A percentile compares a stretch with the other conserved stretches of the same genome.
phyloP scores from a whole-genome alignment of 371 early-diverging fungal genomes.

The Phascolomyces articulosus region DNA sequence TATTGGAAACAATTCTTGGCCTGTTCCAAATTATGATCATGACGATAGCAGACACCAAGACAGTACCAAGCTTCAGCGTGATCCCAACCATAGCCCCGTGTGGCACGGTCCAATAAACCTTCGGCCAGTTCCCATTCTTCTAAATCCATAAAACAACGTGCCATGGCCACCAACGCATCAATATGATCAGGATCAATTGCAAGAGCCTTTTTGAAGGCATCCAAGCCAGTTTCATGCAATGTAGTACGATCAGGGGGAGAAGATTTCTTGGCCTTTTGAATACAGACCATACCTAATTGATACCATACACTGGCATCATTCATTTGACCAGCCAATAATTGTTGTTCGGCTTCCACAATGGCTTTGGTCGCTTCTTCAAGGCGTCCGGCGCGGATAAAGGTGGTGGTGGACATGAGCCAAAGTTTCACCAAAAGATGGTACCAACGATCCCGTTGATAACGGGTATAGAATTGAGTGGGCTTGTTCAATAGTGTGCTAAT shows the following conservation, averaged over 20 bases:
- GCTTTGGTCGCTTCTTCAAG: slow-evolving; percentile 66
- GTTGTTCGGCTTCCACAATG: slow-evolving; percentile 63
- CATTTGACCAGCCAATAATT: slow-evolving; percentile 28
- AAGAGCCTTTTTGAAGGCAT: slow-evolving; percentile 54
- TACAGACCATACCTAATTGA: slow-evolving; percentile 52
- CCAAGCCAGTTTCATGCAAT: slow-evolving; percentile 34
- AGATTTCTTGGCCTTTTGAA: slow-evolving; percentile 9
- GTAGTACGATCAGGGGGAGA: neutral
- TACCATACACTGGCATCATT: slow-evolving; percentile 61
- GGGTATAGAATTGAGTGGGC: slow-evolving; percentile 8
- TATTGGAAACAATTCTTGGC: slow-evolving; percentile 38
- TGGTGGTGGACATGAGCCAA: slow-evolving; percentile 65
- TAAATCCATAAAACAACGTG: slow-evolving; percentile 21
- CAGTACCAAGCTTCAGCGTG: slow-evolving; percentile 39
- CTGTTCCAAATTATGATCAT: slow-evolving; percentile 26
- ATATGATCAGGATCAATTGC: slow-evolving; percentile 42
- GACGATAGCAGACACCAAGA: slow-evolving; percentile 26
- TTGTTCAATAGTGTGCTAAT: neutral
- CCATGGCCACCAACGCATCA: slow-evolving; percentile 24
- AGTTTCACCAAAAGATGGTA: slow-evolving; percentile 30
- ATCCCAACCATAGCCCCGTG: slow-evolving; percentile 40
- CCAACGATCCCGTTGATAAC: slow-evolving; percentile 30
- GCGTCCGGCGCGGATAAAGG: slow-evolving; percentile 58
- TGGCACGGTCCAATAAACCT: slow-evolving; percentile 28
- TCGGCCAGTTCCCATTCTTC: slow-evolving; percentile 37